These are phyloP conservation scores for Penicillium silybi DNA, from an alignment of 495 filamentous ascomycete species.

Conservation along the genomic window DNA sequence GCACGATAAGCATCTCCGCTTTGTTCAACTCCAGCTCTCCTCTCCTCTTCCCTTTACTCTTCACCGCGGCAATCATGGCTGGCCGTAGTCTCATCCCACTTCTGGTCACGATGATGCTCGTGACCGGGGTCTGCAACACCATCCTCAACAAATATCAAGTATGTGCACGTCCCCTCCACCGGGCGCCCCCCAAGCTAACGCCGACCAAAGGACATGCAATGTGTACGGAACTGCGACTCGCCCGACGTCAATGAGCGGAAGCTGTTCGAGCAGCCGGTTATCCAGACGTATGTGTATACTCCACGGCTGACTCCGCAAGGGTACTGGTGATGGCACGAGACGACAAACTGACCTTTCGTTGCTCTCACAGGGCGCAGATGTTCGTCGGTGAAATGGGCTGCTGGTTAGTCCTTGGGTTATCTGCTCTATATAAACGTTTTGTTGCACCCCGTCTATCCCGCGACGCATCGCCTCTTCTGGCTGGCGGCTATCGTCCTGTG, in stretches of 20 bases:
- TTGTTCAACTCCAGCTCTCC: slow-evolving; percentile 9
- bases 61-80: slow-evolving; percentile 38
- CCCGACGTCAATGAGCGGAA: slow-evolving; percentile 57
- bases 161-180: slow-evolving; percentile 10
- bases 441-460: slow-evolving; percentile 31
- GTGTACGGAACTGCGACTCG: slow-evolving; percentile 82
- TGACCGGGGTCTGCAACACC: slow-evolving; percentile 92
- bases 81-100: slow-evolving; percentile 67
- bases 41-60: slow-evolving; percentile 5
- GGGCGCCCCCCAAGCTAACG: slow-evolving; percentile 1
- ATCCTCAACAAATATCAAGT: slow-evolving; percentile 96
- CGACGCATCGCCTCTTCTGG: slow-evolving; percentile 40
- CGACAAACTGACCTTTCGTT: slow-evolving; percentile 6
- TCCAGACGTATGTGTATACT: slow-evolving; percentile 66
- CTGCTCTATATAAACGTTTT: slow-evolving; percentile 60
- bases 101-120: slow-evolving; percentile 87
- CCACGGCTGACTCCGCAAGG: not conserved
- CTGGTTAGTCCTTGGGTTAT: slow-evolving; percentile 76
- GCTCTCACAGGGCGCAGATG: slow-evolving; percentile 64
- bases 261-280: slow-evolving; percentile 90
- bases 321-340: not conserved
- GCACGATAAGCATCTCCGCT: slow-evolving; percentile 19
- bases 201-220: slow-evolving; percentile 78
- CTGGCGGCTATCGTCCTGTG: slow-evolving; percentile 64
- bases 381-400: slow-evolving; percentile 90